Evolutionary conservation across 495 filamentous ascomycete genomes (phyloP), one percentile per base, ranked within the genome.

Genomic region (Tuber borchii): DNA sequence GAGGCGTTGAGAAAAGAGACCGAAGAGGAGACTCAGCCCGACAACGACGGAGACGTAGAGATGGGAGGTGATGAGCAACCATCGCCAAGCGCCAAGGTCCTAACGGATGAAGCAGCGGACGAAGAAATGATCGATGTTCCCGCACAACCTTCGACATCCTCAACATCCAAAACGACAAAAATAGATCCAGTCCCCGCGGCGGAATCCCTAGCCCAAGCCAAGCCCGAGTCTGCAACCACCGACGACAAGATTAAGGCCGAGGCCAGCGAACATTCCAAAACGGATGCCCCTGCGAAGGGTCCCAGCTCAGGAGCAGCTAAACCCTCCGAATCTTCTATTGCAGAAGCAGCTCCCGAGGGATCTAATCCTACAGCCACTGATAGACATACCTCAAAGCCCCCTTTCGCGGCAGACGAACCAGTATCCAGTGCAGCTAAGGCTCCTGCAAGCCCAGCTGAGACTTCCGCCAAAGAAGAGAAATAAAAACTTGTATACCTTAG

Each of bases 11-110:
- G 82, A 44, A 87, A 86, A 68, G 87, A 87, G 76, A 83, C 83
- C 19, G 85, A 84, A 19, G 85, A 81, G 19, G 85, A 85, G 37
- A 78, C 79, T n/a, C 77, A 83, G 8, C 87, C 86, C 48, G 81
- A 81, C 8, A 85, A 86, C 46, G 87, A 87, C 22, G 83, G 80
- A 20, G 91, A 92, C 79, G 86, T 88, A 6, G 83, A 89, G 17
- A 91, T 92, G 86, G 91, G 90, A 77, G 90, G 91, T 78, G 89
- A 85, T 16, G 83, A 81, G 2, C 77, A 31, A 78, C 80, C 45
- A 74, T 14, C 48, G 46, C 46, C 56, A 71, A 42, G 7, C 74
- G 86, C 83, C 74, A 85, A 82, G 12, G 82, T 84, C 12, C 85
- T 84, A 74, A 80, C 82, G 73, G 85, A 84, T 70, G 85, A 86